Base-by-base conservation (phyloP, 345 rosid species). In the Linum lewisii region DNA sequence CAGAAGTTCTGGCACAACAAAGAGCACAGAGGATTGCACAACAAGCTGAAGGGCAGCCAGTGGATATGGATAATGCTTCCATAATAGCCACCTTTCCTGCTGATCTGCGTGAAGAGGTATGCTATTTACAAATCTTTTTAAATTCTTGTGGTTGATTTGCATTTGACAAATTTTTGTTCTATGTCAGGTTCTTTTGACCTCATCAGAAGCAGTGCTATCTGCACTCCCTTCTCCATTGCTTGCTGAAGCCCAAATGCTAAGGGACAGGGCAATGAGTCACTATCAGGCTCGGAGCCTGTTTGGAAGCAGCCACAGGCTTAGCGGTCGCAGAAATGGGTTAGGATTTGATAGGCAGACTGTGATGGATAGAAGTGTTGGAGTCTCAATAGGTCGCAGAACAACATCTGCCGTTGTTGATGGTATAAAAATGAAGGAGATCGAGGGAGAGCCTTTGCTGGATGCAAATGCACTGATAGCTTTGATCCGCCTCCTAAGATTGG, bases 251-350 rank as follows among this genome's bases (percentile, higher is more conserved):
- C 98, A 88, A 69, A 80, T 88, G 91, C 85, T 92, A 45, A 80
- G 98, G 72, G 96, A 92, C 73, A 76, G 98, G 60, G 97, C 97
- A 69, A 83, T 81, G 97, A 92, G 98, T 83, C 98, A 92, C 72
- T 88, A 88, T 77, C 93, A 84, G 69, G 96, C 97, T 59, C 95
- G 83, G 20, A 88, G 95, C 71, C 82, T 88, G 63, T 86, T 91
- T 77, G 95, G 92, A 62, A 68, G 83, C 78, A 77, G 82, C 78
- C 96, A 84, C 69, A 74, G 96, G 68, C 68, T 88, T 69, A 76
- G 69, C 65, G 78, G 76, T 75, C 82, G 90, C 22, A 85, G 97
- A 78, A 86, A 77, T 83, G 95, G 89, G 63, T 77, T 92, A 79
- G 99, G 95, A 58, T 83, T 86, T 77, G 89, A 86, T 64, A 79